These are phyloP conservation scores for Paraglomus occultum DNA, from an alignment of 192 early-diverging fungal genomes.

Conservation along the genomic window DNA sequence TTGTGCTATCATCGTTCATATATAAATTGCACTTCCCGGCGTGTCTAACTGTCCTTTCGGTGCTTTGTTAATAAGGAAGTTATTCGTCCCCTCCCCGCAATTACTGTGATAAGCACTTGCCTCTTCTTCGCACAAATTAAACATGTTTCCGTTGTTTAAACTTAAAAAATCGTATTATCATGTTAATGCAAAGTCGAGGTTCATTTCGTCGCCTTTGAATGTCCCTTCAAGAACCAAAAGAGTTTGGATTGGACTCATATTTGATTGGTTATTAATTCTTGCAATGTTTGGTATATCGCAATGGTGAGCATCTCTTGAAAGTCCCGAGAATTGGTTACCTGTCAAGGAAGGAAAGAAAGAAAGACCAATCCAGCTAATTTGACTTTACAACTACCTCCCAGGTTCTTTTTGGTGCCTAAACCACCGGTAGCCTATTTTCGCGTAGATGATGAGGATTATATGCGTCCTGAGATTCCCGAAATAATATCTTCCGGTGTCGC, in stretches of 20 bases:
- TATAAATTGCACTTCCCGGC: no score
- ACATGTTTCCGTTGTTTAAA: conserved; percentile 16
- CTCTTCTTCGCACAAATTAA: no score
- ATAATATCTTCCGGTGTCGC: conserved; percentile 21
- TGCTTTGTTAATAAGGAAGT: no score
- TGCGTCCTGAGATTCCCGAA: conserved; percentile 1
- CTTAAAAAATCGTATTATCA: conserved; percentile 11
- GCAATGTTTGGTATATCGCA: conserved; percentile 7
- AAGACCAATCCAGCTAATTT: background rate
- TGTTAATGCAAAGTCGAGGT: background rate
- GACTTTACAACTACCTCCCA: background rate
- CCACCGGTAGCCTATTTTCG: conserved; percentile 29
- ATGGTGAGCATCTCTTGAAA: conserved; percentile 7
- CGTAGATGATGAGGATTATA: background rate
- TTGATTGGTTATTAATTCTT: conserved; percentile 28
- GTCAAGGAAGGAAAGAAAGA: no score
- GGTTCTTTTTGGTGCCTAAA: conserved; percentile 19
- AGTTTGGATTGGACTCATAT: background rate
- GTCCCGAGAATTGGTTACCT: background rate
- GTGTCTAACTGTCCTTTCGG: no score
- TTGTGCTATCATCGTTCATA: no score
- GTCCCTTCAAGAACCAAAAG: conserved; percentile 6
- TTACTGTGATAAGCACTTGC: no score
- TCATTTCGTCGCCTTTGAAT: conserved; percentile 13
- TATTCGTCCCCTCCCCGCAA: no score